These are phyloP conservation scores for Ophiostoma populinum DNA, from an alignment of 2,329 filamentous ascomycete genomes.

Conservation along the genomic window DNA sequence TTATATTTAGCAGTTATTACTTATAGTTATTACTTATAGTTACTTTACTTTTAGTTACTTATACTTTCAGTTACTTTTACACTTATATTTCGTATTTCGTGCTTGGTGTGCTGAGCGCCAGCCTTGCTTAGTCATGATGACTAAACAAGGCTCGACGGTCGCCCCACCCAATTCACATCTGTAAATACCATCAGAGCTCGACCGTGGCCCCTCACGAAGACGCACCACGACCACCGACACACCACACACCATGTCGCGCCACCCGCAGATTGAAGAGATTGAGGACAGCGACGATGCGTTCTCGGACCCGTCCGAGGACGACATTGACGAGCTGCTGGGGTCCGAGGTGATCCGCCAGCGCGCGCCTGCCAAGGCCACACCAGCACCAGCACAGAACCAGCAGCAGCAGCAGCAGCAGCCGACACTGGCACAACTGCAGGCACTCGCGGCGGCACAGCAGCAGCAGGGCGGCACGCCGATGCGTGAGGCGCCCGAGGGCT, in stretches of 20 bases:
- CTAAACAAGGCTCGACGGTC: not conserved
- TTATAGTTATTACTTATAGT: too few species aligned
- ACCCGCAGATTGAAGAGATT: slow-evolving; percentile 84
- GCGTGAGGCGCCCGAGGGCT: slow-evolving; percentile 25
- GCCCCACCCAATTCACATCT: too few species aligned
- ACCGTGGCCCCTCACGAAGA: not conserved
- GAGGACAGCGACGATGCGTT: slow-evolving; percentile 57
- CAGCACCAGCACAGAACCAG: slow-evolving; percentile 1
- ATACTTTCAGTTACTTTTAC: not conserved
- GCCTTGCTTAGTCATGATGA: slow-evolving; percentile 1
- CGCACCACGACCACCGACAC: not conserved
- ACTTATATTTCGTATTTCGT: not conserved
- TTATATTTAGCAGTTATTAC: too few species aligned
- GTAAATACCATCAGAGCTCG: too few species aligned
- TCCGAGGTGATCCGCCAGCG: slow-evolving; percentile 33
- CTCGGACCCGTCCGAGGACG: slow-evolving; percentile 76
- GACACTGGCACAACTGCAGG: slow-evolving; percentile 1
- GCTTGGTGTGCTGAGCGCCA: too few species aligned
- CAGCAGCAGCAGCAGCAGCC: slow-evolving; percentile 10
- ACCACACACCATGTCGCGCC: slow-evolving; percentile 43
- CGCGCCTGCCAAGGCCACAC: slow-evolving; percentile 13
- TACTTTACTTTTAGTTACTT: not conserved
- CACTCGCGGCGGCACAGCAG: not conserved
- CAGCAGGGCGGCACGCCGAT: slow-evolving; percentile 14
- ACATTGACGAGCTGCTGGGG: slow-evolving; percentile 50